phyloP scores from a whole-genome alignment of 179 eudicot genomes.

The Nepenthes alata region DNA sequence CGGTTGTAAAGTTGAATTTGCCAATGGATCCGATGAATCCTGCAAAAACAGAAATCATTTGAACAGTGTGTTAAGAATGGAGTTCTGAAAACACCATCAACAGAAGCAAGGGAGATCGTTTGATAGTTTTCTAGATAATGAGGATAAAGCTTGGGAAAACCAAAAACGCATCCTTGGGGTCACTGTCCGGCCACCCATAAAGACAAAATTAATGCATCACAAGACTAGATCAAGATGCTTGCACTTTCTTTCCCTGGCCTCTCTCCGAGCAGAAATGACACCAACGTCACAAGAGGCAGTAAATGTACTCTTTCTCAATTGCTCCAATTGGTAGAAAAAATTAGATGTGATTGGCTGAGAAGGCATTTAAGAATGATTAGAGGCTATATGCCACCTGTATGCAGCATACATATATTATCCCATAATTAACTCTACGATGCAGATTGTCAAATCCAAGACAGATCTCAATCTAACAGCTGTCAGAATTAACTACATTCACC shows the following conservation, averaged over 20 bases:
- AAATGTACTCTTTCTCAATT: no score
- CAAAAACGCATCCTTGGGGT: neutral
- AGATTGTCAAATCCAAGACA: no score
- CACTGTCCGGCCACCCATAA: no score
- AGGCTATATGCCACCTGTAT: neutral
- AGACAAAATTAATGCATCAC: no score
- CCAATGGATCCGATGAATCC: slow-evolving; percentile 88
- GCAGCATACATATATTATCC: no score
- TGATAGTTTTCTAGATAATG: neutral
- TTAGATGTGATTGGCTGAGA: neutral
- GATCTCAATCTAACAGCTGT: neutral
- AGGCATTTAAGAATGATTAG: neutral
- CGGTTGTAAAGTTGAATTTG: slow-evolving; percentile 76
- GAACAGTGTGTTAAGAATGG: slow-evolving; percentile 1
- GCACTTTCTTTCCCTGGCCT: neutral
- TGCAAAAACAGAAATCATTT: slow-evolving; percentile 24
- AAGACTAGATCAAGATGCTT: no score
- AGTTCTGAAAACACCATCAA: neutral
- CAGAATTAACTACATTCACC: neutral
- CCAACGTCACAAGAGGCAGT: no score
- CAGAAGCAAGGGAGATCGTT: neutral
- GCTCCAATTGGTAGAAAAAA: no score
- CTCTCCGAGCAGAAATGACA: neutral
- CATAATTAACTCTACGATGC: no score
- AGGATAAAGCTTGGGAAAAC: neutral